Base-by-base conservation (phyloP, 176 grass and related monocot species). In the Aegilops bicornis region DNA sequence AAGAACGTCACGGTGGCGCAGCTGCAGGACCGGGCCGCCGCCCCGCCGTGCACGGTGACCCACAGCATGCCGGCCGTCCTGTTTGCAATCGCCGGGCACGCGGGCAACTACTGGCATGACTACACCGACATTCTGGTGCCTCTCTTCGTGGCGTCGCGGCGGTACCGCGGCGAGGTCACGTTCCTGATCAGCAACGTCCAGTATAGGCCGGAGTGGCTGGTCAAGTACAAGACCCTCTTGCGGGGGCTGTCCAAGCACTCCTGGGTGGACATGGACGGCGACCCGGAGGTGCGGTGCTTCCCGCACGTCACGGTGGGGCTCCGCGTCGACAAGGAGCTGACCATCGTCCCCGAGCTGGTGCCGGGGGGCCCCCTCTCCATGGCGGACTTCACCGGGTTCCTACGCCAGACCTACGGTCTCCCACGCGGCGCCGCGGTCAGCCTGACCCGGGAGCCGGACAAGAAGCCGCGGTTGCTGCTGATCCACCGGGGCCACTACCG, bases 31-130 rank as follows among this genome's bases (percentile, higher is more conserved):
- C 54, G 33, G 32, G 54, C 70, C 3, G 2, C 4, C 2, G 73
- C 82, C 1, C 86, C 90, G 81, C 39, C 79, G 80, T 95, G 93
- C 85, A 83, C 88, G 42, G 65, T 82, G 35, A 79, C 50, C 0
- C 48, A 95, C 61, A 36, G 13, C 37, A 14, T 66, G 20, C 91
- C 91, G 1, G 93, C 89, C 14, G 32, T 95, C 16, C n/a, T 93
- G 14, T 95, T 95, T 71, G 78, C 86, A 29, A 52, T 93, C 23
- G 89, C 88, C 31, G 93, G 93, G 4, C 69, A 80, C 75, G 76
- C 79, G 0, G 93, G 93, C 31, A 93, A 91, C 85, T 40, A 75
- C 32, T 95, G 59, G 79, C 91, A 95, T 45, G 90, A 92, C 83
- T 82, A 89, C 76, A 85, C 63, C 39, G 93, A 95, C 56, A 64